Conservation (phyloP, 768 basidiomycete species). For the Holtermanniella nyarrowii region DNA sequence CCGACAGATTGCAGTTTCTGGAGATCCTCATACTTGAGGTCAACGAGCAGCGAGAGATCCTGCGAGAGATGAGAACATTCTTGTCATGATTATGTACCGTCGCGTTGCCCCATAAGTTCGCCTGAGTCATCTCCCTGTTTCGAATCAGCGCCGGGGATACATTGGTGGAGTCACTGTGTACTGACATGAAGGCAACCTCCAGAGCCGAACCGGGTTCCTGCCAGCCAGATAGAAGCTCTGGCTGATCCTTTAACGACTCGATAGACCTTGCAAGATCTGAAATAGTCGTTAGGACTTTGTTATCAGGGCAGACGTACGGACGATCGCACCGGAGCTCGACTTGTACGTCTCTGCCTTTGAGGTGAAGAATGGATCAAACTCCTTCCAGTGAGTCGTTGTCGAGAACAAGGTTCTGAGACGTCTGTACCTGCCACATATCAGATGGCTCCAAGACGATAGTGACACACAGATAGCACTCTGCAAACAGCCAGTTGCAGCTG, state of each 20-base stretch:
- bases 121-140: conserved; percentile 37
- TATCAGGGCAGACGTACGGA: conserved; percentile 49
- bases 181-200: conserved; percentile 38
- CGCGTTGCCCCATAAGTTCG: conserved; percentile 72
- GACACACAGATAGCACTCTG: conserved; percentile 56
- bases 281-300: background rate
- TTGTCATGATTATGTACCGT: conserved; percentile 49
- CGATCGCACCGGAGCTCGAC: conserved; percentile 64
- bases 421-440: conserved; percentile 56
- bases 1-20: conserved; percentile 71
- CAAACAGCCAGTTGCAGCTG: conserved; percentile 87
- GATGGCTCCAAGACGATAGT: background rate
- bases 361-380: conserved; percentile 69
- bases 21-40: conserved; percentile 72
- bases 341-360: conserved; percentile 76
- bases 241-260: conserved; percentile 23
- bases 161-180: background rate
- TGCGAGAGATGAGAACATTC: conserved; percentile 30
- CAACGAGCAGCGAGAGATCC: conserved; percentile 85
- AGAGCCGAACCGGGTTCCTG: conserved; percentile 24
- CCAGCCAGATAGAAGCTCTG: conserved; percentile 18
- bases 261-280: conserved; percentile 35
- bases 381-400: conserved; percentile 57
- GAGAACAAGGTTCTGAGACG: conserved; percentile 64
- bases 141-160: background rate